These are phyloP conservation scores for Coniochaeta hoffmannii DNA, from an alignment of 2,329 filamentous ascomycete genomes.

Conservation along the genomic window DNA sequence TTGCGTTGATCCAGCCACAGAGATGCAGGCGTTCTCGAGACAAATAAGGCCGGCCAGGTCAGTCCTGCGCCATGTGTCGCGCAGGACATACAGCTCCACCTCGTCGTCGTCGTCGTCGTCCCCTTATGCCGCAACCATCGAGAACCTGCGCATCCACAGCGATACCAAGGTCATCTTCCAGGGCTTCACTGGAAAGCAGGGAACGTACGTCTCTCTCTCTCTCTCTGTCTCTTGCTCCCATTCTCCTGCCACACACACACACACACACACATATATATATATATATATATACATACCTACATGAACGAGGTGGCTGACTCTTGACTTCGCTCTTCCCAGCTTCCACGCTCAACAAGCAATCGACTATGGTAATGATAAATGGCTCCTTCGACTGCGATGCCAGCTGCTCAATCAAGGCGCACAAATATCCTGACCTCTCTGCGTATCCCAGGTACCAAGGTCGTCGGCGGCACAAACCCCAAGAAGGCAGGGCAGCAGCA, in stretches of 20 bases:
- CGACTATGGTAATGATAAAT: conserved; percentile 93
- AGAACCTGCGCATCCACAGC: conserved; percentile 86
- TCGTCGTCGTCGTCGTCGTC: too few relatives aligned
- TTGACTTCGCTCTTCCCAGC: conserved; percentile 39
- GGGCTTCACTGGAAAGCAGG: conserved; percentile 95
- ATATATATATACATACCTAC: too few relatives aligned
- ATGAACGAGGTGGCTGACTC: conserved; percentile 21
- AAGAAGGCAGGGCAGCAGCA: conserved; percentile 94
- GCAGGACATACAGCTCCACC: conserved; percentile 68
- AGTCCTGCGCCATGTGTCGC: conserved; percentile 54
- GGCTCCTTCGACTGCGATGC: too few relatives aligned
- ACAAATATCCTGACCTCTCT: conserved; percentile 1
- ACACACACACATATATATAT: too few relatives aligned
- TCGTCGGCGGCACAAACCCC: conserved; percentile 96
- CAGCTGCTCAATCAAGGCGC: background rate
- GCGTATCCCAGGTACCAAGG: conserved; percentile 70
- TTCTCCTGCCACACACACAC: too few relatives aligned
- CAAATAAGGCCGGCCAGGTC: conserved; percentile 59
- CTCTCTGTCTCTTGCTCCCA: too few relatives aligned
- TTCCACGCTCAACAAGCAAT: conserved; percentile 98
- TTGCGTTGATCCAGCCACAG: background rate
- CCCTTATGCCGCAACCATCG: conserved; percentile 64
- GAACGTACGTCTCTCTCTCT: conserved; percentile 81
- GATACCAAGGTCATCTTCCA: conserved; percentile 96
- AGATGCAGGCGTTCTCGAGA: conserved; percentile 81